Evolutionary conservation across 2,329 filamentous ascomycete species (phyloP), one percentile per base, ranked within the genome.

Genomic region (Ophiostoma montium): DNA sequence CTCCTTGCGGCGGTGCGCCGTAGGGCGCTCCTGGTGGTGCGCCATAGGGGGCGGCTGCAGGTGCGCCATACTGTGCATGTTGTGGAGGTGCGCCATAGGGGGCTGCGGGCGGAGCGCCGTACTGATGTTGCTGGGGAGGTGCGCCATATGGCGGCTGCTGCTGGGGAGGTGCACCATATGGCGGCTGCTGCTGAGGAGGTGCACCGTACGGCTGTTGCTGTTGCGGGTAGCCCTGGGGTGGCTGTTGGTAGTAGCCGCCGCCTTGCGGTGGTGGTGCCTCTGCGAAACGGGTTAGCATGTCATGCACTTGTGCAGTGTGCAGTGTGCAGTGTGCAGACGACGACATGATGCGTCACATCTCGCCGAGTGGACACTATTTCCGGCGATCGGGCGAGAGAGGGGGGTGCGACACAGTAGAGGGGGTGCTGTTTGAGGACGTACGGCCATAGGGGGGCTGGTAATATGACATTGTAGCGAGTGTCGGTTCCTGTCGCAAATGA

Each of bases 91-190:
- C 30, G 35, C 42, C 44, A 15, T 49, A 43, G 3, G 42, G 36
- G 2, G 47, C 33, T 43, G 10, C 39, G 39, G 56, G 19, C 13
- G 63, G 64, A n/a, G 63, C 60, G 48, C 30, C 50, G 15, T 51
- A 51, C 42, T 61, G 62, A 18, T 58, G 21, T 3, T 60, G 21
- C 38, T 52, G 12, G 66, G 41, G 41, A 3, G 64, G 61, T 15
- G 58, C 57, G 30, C 36, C 41, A 54, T 66, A 66, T 5, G 53
- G 56, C 47, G 54, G 12, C 16, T 55, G 54, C 7, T 54, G 54
- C 4, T 56, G 57, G 2, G 46, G 41, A 3, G 64, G 61, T 15
- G 58, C 57, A 19, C 36, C 41, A 54, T 66, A 66, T 5, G 53
- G 56, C 47, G 54, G 12, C 16, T 55, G 54, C 7, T 54, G 54